Percentiles rank a stretch among this genome's conserved stretches.
Evolutionary conservation across 2,329 filamentous ascomycete species (phyloP).

Genomic region (Claviceps paspali): DNA sequence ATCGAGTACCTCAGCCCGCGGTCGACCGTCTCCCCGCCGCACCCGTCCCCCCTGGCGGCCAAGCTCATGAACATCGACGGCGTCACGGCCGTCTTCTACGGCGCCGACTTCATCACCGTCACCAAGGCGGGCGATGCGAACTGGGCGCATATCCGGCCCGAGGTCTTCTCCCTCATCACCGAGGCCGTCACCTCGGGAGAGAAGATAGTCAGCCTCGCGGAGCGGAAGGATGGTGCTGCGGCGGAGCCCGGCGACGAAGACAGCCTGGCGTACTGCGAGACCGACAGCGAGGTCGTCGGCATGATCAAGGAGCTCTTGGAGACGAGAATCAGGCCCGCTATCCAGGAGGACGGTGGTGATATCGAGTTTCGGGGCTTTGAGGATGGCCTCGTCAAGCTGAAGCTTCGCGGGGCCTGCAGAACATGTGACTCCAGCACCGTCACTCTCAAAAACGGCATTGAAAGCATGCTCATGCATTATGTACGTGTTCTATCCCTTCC

Average conservation of each 20-base stretch:
- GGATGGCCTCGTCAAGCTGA: slow-evolving; percentile 65
- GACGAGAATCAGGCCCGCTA: slow-evolving; percentile 84
- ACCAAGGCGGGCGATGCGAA: slow-evolving; percentile 78
- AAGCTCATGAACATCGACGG: slow-evolving; percentile 88
- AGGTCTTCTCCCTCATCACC: slow-evolving; percentile 89
- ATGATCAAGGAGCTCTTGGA: slow-evolving; percentile 99
- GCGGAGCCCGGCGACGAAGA: slow-evolving; percentile 33
- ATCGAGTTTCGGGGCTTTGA: slow-evolving; percentile 91
- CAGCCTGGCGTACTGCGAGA: slow-evolving; percentile 68
- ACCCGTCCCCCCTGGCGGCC: slow-evolving; percentile 82
- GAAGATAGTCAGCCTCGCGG: slow-evolving; percentile 58
- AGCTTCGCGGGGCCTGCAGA: slow-evolving; percentile 81
- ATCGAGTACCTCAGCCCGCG: slow-evolving; percentile 86
- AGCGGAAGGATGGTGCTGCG: slow-evolving; percentile 41
- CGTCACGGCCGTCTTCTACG: slow-evolving; percentile 90
- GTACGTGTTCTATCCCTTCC: slow-evolving; percentile 35
- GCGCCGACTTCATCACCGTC: slow-evolving; percentile 89
- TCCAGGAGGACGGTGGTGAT: slow-evolving; percentile 94
- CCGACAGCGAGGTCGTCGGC: slow-evolving; percentile 84
- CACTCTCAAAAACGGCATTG: slow-evolving; percentile 93
- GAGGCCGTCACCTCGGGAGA: slow-evolving; percentile 78
- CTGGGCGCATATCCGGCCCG: slow-evolving; percentile 90
- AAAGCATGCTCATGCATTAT: slow-evolving; percentile 96
- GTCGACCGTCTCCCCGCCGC: slow-evolving; percentile 71
- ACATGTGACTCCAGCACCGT: slow-evolving; percentile 96